These are phyloP conservation scores for Colletotrichum sansevieriae DNA, from an alignment of 2,329 filamentous ascomycete genomes.

Conservation along the genomic window DNA sequence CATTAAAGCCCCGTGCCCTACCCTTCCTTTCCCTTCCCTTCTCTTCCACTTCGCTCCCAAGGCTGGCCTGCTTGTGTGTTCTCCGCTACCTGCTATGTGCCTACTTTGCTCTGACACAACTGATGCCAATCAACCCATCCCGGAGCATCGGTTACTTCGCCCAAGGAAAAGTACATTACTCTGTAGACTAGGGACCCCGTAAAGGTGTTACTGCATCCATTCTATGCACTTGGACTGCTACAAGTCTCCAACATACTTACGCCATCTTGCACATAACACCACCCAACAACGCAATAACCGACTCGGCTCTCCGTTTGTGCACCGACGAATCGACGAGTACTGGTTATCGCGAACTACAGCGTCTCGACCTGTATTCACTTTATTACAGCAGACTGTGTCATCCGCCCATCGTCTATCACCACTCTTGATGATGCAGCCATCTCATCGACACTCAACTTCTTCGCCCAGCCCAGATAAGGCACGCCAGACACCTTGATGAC, in stretches of 20 bases:
- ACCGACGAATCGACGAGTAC: constrained; percentile 10
- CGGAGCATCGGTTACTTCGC: constrained; percentile 6
- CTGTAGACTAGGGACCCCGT: not conserved
- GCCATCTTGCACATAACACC: constrained; percentile 11
- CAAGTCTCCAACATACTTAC: not conserved
- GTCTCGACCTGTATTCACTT: constrained; percentile 10
- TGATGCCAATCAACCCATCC: not conserved
- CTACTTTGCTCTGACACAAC: not conserved
- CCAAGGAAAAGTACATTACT: not conserved
- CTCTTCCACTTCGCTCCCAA: not conserved
- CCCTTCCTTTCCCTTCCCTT: not conserved
- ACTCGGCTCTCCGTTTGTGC: constrained; percentile 14
- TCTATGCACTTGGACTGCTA: not conserved
- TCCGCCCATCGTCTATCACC: not conserved
- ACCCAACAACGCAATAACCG: not conserved
- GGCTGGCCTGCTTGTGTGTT: constrained; percentile 9
- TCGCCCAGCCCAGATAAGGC: constrained; percentile 23
- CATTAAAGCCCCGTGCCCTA: not conserved
- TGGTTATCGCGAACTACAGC: not conserved
- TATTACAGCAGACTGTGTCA: constrained; percentile 29
- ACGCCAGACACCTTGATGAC: constrained; percentile 24
- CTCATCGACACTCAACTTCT: not conserved
- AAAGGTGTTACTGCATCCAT: not conserved
- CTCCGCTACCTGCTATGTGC: constrained; percentile 1
- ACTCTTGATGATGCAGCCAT: not conserved